These are phyloP conservation scores for Aspergillus nomiae DNA, from an alignment of 2,329 filamentous ascomycete genomes.

Conservation along the genomic window DNA sequence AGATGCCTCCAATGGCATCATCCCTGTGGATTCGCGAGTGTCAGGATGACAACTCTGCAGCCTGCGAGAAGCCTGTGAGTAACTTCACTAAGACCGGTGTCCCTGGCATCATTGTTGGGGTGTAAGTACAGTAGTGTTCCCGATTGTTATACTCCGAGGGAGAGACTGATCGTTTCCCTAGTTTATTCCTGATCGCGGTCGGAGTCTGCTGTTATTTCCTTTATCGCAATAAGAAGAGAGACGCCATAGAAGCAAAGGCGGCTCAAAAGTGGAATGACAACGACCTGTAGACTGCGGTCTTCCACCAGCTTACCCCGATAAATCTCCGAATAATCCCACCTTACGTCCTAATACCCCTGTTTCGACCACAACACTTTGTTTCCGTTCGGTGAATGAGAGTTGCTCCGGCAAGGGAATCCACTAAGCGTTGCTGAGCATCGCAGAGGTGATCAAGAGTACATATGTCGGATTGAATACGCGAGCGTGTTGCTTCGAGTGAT, in stretches of 20 bases:
- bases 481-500: not conserved
- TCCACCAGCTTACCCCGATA: not conserved
- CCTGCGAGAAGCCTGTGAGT: constrained; percentile 19
- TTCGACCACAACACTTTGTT: not conserved
- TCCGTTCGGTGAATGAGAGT: not conserved
- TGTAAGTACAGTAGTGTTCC: constrained; percentile 11
- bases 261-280: constrained; percentile 15
- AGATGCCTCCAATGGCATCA: constrained; percentile 3
- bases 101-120: constrained; percentile 18
- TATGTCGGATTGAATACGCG: not conserved
- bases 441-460: not conserved
- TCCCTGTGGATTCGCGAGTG: constrained; percentile 1
- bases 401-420: not conserved
- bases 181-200: constrained; percentile 15
- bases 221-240: constrained; percentile 19
- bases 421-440: not conserved
- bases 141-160: not conserved
- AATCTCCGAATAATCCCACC: not conserved
- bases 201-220: constrained; percentile 17
- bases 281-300: not conserved
- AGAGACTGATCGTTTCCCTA: constrained; percentile 2
- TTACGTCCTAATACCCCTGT: not conserved
- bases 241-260: constrained; percentile 15
- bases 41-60: not conserved
- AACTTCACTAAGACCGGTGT: constrained; percentile 21